phyloP scores from a whole-genome alignment of 2,329 filamentous ascomycete species.

The Peltaster fructicola region DNA sequence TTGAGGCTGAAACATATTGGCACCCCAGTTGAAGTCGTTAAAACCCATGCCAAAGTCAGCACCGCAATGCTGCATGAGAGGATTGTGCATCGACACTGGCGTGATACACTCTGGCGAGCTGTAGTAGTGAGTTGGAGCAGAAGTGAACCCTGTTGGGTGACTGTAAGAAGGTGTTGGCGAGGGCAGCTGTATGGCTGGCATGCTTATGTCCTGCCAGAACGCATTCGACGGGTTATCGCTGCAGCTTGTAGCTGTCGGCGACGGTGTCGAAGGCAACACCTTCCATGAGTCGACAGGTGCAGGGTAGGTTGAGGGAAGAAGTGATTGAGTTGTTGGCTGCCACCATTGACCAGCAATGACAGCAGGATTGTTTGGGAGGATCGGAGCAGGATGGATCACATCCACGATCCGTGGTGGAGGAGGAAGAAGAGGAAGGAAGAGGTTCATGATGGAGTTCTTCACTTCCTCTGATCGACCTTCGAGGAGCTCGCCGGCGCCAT shows the following conservation, averaged over 20 bases:
- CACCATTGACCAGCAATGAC: slow-evolving; percentile 54
- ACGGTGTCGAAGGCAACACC: slow-evolving; percentile 75
- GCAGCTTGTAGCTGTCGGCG: slow-evolving; percentile 48
- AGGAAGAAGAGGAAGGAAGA: slow-evolving; percentile 73
- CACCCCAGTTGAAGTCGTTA: slow-evolving; percentile 71
- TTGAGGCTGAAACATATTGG: slow-evolving; percentile 59
- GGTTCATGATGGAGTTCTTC: slow-evolving; percentile 64
- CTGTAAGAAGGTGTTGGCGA: slow-evolving; percentile 69
- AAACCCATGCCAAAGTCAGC: slow-evolving; percentile 45
- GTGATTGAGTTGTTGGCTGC: slow-evolving; percentile 44
- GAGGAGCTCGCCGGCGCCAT: slow-evolving; percentile 83
- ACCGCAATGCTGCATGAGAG: slow-evolving; percentile 69
- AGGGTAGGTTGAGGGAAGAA: slow-evolving; percentile 46
- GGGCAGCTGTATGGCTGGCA: slow-evolving; percentile 53
- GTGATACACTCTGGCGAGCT: slow-evolving; percentile 58
- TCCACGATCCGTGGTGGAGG: slow-evolving; percentile 81
- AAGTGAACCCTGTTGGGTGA: slow-evolving; percentile 55
- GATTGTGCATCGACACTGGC: slow-evolving; percentile 68
- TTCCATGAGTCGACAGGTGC: slow-evolving; percentile 75
- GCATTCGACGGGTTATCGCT: slow-evolving; percentile 51
- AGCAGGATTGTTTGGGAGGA: slow-evolving; percentile 62
- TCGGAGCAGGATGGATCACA: slow-evolving; percentile 66
- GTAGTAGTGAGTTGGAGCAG: slow-evolving; percentile 45
- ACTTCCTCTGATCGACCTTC: slow-evolving; percentile 85
- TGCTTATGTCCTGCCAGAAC: slow-evolving; percentile 63